These are phyloP conservation scores for Malassezia arunalokei DNA, from an alignment of 1,284 basidiomycete genomes.

Conservation along the genomic window DNA sequence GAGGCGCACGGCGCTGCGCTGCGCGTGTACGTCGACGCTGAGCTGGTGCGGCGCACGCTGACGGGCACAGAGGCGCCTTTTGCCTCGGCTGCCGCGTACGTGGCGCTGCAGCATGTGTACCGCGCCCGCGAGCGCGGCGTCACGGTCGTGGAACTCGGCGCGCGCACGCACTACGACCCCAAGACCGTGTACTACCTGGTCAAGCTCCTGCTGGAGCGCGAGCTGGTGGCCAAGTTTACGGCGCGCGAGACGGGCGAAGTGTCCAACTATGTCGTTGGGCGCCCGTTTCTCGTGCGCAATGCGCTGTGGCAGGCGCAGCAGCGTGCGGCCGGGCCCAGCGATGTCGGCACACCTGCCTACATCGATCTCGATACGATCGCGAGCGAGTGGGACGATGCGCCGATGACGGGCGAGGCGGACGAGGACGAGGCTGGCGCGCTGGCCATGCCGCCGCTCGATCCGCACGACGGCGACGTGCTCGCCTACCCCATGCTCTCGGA, in stretches of 20 bases:
- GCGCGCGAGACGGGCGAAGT: conserved; percentile 31
- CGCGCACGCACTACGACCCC: conserved; percentile 69
- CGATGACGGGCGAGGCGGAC: not conserved
- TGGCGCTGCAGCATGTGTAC: conserved; percentile 70
- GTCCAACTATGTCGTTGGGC: conserved; percentile 23
- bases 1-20: conserved; percentile 49
- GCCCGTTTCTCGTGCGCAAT: conserved; percentile 19
- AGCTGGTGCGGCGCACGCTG: conserved; percentile 62
- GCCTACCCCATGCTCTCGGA: conserved; percentile 18
- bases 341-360: conserved; percentile 3
- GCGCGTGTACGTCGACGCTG: conserved; percentile 61
- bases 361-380: conserved; percentile 3
- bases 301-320: conserved; percentile 24
- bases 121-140: conserved; percentile 64
- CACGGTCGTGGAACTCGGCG: conserved; percentile 64
- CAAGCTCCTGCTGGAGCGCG: conserved; percentile 25
- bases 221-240: conserved; percentile 21
- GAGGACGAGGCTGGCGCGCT: conserved; percentile 5
- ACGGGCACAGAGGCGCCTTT: conserved; percentile 70
- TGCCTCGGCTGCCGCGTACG: conserved; percentile 69
- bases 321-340: conserved; percentile 9
- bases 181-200: conserved; percentile 63
- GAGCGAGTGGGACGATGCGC: conserved; percentile 8
- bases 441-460: not conserved
- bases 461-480: conserved; percentile 3